Base-by-base conservation (phyloP, 805 yeast species). In the Saccharomyces jurei region DNA sequence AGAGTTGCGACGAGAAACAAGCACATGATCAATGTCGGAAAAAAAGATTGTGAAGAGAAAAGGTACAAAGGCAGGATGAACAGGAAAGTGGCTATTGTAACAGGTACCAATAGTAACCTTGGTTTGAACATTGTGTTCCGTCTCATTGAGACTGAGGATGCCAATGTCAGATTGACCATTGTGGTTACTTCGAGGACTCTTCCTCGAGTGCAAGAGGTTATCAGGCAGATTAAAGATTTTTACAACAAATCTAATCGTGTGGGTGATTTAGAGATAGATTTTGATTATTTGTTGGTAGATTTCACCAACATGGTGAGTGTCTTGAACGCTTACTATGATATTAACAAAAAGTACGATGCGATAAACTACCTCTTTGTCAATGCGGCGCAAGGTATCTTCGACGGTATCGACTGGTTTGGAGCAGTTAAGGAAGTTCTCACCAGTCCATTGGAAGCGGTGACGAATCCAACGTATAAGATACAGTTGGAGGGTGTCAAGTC, bases 171-270 rank as follows among this genome's bases (percentile, higher is more conserved):
- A 55, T 64, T 94, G 50, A 90, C 97, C 0, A 74, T 94, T 9
- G 82, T 94, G 10, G 90, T 92, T 10, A 91, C 98, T 0, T 87
- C 97, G 4, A 77, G 99, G 60, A 88, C 96, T 0, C 75, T 92
- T 49, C 90, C 96, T 6, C 81, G 89, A 54, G 97, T 84, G 4
- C 84, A 84, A 54, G 89, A 86, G 58, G 84, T 84, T 25, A 87
- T 92, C 50, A 76, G 74, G 27, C 70, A 71, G 49, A 81, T 89
- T 56, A 78, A 82, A 56, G 64, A 70, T 6, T 36, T 36, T 17
- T 78, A 76, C 66, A 77, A 67, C 3, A 71, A 70, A 49, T 54
- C 65, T 3, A 62, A 71, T n/a, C 76, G 89, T 49, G 67, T 72
- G 1, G 87, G 83, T 0, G 44, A 36, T 9, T 36, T 36, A 22